These are phyloP conservation scores for Primulina huaijiensis DNA, from an alignment of 257 asterid species.

Conservation along the genomic window DNA sequence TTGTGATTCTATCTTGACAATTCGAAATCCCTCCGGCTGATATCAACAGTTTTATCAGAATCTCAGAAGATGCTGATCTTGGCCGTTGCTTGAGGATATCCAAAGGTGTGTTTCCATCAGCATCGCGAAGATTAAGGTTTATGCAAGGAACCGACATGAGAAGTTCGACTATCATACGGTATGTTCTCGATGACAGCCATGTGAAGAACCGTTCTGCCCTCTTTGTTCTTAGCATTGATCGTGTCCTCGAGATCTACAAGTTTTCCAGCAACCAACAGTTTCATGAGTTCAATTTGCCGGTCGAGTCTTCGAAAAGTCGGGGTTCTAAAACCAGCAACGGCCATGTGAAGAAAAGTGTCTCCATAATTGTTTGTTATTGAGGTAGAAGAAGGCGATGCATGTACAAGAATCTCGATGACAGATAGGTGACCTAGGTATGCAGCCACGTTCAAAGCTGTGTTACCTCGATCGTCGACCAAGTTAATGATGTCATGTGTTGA, in stretches of 20 bases:
- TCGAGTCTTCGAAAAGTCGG: constrained; percentile 71
- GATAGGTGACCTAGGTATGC: constrained; percentile 68
- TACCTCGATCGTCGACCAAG: constrained; percentile 59
- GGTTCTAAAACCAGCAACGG: constrained; percentile 67
- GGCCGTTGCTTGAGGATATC: constrained; percentile 72
- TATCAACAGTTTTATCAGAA: constrained; percentile 62
- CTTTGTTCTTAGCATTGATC: constrained; percentile 57
- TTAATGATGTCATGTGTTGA: constrained; percentile 44
- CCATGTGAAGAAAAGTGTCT: constrained; percentile 87
- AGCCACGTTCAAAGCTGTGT: constrained; percentile 70
- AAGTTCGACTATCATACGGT: constrained; percentile 66
- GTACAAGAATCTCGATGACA: constrained; percentile 47
- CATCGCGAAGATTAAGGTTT: constrained; percentile 55
- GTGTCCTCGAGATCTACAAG: constrained; percentile 38
- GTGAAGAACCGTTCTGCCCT: constrained; percentile 86
- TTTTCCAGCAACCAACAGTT: constrained; percentile 36
- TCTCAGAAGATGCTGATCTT: constrained; percentile 59
- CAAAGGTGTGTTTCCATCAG: constrained; percentile 65
- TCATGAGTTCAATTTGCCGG: constrained; percentile 61
- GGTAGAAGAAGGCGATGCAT: constrained; percentile 43
- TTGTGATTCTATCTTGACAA: constrained; percentile 35
- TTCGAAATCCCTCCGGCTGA: constrained; percentile 71
- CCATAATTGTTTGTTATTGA: constrained; percentile 49
- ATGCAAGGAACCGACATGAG: constrained; percentile 58
- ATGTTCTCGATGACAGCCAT: constrained; percentile 61